phyloP scores from a whole-genome alignment of 1,139 yeast genomes.

The Diutina sp. region DNA sequence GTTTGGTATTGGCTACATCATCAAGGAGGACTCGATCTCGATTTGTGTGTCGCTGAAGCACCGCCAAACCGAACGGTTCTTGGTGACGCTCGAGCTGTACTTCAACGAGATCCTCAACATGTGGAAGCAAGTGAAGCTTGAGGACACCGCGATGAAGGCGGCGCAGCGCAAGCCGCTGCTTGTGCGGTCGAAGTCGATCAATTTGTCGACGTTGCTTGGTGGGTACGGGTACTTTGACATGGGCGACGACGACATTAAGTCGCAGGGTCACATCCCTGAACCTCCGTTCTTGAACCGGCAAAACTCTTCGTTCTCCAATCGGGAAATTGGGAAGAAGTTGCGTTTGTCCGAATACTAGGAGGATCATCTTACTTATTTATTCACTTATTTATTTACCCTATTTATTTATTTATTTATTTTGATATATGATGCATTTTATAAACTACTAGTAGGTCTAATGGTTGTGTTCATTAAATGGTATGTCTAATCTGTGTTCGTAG shows the following conservation, averaged over 20 bases:
- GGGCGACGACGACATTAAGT: constrained; percentile 57
- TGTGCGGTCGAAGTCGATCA: constrained; percentile 4
- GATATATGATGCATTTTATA: background rate
- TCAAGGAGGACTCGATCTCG: constrained; percentile 73
- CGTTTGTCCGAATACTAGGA: constrained; percentile 55
- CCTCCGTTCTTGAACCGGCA: constrained; percentile 37
- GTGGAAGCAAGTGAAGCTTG: constrained; percentile 27
- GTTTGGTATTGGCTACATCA: constrained; percentile 83
- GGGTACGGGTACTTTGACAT: constrained; percentile 73
- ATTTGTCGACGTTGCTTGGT: constrained; percentile 43
- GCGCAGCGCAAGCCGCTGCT: background rate
- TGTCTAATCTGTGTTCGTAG: background rate
- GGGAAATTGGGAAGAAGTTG: constrained; percentile 63
- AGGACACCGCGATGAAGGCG: background rate
- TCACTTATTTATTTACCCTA: background rate
- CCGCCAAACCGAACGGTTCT: constrained; percentile 75
- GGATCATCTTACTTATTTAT: background rate
- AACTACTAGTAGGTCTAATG: background rate
- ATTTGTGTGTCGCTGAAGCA: constrained; percentile 85
- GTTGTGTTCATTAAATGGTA: background rate
- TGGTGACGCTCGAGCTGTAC: constrained; percentile 61
- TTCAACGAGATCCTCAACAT: constrained; percentile 50
- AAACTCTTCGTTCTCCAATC: constrained; percentile 34
- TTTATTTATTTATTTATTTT: background rate
- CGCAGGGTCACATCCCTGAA: constrained; percentile 62